Conservation (phyloP, 768 basidiomycete species). For the Podaxis pistillaris region DNA sequence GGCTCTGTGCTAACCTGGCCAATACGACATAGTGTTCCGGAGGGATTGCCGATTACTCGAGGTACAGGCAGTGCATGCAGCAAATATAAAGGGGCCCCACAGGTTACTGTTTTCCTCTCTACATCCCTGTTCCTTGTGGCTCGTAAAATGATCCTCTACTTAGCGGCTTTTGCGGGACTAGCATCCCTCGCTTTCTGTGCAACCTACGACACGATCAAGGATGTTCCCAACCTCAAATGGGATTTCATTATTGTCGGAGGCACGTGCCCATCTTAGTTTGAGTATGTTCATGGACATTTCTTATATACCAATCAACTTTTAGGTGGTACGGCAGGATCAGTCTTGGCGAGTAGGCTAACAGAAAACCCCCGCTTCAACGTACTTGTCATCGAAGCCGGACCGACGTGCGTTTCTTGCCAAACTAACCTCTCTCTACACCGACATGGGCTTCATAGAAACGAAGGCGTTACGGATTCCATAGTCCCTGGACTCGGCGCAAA, state of each 20-base stretch:
- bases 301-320: neutral
- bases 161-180: neutral
- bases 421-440: neutral
- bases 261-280: slow-evolving; percentile 12
- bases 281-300: neutral
- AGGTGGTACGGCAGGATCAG: slow-evolving; percentile 30
- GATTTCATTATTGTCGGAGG: slow-evolving; percentile 21
- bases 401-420: slow-evolving; percentile 11
- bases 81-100: too few species aligned
- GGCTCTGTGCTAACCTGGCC: too few species aligned
- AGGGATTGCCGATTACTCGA: too few species aligned
- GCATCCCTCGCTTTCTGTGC: neutral
- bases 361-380: slow-evolving; percentile 15
- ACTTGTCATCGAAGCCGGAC: slow-evolving; percentile 17
- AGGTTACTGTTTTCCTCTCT: too few species aligned
- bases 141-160: neutral
- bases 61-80: too few species aligned
- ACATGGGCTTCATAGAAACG: neutral
- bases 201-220: slow-evolving; percentile 4
- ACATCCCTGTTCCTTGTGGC: neutral
- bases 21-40: too few species aligned
- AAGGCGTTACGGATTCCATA: slow-evolving; percentile 14
- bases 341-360: slow-evolving; percentile 29
- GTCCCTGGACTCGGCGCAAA: slow-evolving; percentile 16
- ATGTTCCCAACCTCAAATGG: slow-evolving; percentile 8